Evolutionary conservation across 352 stramenopile species (phyloP), one percentile per base, ranked within the genome.

Genomic region (Phytophthora lateralis): DNA sequence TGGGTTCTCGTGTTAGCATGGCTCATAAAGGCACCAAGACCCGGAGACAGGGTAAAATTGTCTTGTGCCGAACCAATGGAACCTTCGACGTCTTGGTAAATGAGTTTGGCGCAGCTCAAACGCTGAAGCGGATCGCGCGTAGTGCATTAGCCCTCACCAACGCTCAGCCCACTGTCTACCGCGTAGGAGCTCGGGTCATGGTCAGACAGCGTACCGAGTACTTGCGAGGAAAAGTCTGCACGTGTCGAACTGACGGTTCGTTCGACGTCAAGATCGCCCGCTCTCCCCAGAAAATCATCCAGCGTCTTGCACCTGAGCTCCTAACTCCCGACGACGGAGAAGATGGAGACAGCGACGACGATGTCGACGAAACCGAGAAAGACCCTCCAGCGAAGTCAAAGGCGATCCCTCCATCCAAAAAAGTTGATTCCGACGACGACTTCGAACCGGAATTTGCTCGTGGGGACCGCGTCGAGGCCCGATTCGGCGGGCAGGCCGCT

Each of bases 71-170:
- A 7, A 78, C 73, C 1, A 72, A 94, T 42, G 71, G 75, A 52
- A 91, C 75, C 8, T 90, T 80, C 20, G 81, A 91, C 60, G 60
- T 94, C 24, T 54, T 82, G 12, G 55, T 84, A 6, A 67, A 87
- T 44, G 70, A 92, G 20, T 70, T 78, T 21, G 75, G 72, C 9
- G 62, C 69, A 26, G 57, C 63, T 6, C 73, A 90, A 61, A 76
- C 69, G 18, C 41, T 85, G 14, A 56, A 71, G 21, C 76, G 75
- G 8, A 58, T 91, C 4, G 51, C 75, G 18, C 37, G 52, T 0
- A 71, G 48, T 9, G 52, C 66, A 4, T 35, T 90, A 24, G 37
- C 37, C 1, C 45, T 63, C 12, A 37, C 18, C 6, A 55, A 76
- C 8, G 21, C 45, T 0, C 76, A 79, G 15, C 66, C 66, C 0